Evolutionary conservation across 164 flowering plant species (phyloP).

Genomic region (Platanus orientalis): DNA sequence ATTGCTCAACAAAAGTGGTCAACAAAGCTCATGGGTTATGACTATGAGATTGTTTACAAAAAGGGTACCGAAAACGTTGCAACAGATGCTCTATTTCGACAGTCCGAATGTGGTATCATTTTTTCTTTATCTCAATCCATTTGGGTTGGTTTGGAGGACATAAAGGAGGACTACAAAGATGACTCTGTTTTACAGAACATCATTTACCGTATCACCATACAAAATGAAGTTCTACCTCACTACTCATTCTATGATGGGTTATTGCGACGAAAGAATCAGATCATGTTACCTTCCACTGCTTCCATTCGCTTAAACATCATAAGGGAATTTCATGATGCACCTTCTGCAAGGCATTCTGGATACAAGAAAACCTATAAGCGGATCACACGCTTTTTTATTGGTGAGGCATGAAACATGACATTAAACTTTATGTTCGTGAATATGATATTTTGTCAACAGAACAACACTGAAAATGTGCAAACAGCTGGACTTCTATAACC

Average conservation of each 20-base stretch:
- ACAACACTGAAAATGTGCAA: not conserved
- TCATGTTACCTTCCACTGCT: not conserved
- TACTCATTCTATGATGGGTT: not conserved
- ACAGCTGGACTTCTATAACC: not conserved
- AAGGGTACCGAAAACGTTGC: too few relatives aligned
- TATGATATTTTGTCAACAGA: not conserved
- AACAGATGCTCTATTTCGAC: not conserved
- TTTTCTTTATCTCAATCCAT: too few relatives aligned
- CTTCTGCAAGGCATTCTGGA: not conserved
- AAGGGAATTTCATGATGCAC: not conserved
- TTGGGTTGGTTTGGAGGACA: not conserved
- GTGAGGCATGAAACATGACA: not conserved
- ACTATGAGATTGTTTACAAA: too few relatives aligned
- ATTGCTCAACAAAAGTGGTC: not conserved
- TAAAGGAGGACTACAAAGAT: too few relatives aligned
- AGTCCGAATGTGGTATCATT: too few relatives aligned
- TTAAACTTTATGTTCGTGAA: not conserved
- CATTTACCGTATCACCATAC: not conserved
- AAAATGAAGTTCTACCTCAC: not conserved
- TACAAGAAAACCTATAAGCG: not conserved
- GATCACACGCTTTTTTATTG: not conserved
- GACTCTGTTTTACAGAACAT: too few relatives aligned
- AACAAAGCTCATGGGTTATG: too few relatives aligned
- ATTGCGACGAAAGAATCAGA: not conserved
- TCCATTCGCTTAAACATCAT: too few relatives aligned